Conservation (phyloP, 1,284 basidiomycete genomes). For the Volvariella surrecta region DNA sequence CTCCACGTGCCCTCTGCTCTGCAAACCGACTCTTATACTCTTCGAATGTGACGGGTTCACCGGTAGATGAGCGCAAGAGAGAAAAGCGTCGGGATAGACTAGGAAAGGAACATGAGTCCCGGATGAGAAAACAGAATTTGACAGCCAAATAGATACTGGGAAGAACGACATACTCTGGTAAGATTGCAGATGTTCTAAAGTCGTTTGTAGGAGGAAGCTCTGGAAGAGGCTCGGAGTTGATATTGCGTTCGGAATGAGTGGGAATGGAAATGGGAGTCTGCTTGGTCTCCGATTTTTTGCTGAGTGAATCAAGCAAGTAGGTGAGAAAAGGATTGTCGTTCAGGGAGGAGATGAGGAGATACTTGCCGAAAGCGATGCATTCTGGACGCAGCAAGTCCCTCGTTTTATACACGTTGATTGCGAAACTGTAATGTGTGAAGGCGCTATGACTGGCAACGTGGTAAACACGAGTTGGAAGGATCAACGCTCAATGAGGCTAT, state of each 20-base stretch:
- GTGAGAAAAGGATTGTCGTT: conserved; percentile 15
- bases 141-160: conserved; percentile 1
- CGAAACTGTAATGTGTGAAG: conserved; percentile 17
- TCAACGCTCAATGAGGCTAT: conserved; percentile 18
- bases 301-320: conserved; percentile 17
- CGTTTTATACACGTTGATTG: conserved; percentile 58
- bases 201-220: conserved; percentile 59
- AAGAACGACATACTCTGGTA: conserved; percentile 62
- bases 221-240: conserved; percentile 31
- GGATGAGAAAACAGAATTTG: neutral
- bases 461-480: conserved; percentile 53
- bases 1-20: conserved; percentile 63
- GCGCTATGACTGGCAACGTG: conserved; percentile 54
- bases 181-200: conserved; percentile 75
- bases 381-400: conserved; percentile 31
- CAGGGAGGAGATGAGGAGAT: conserved; percentile 13
- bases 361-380: conserved; percentile 81
- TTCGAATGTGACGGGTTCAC: conserved; percentile 55
- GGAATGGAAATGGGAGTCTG: conserved; percentile 31
- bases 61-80: conserved; percentile 57
- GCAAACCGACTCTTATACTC: conserved; percentile 59
- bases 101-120: conserved; percentile 13
- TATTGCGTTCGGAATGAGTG: conserved; percentile 18
- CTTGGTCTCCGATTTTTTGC: conserved; percentile 61
- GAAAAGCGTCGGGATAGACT: conserved; percentile 77